Conservation (phyloP, 2,329 filamentous ascomycete species). For the Endoconidiophora laricicola region DNA sequence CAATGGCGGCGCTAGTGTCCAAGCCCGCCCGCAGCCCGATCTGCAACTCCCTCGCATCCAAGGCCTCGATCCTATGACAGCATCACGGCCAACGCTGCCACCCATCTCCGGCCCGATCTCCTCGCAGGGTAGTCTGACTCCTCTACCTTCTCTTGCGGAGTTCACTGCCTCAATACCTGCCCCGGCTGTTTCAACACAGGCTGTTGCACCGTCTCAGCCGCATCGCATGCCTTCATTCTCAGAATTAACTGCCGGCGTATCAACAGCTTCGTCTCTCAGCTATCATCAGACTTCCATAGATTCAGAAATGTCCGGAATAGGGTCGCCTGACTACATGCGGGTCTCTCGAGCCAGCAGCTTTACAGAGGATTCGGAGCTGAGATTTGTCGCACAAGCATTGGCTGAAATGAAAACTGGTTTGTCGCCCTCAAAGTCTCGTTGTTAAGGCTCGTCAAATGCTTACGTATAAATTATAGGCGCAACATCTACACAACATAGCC, state of each 20-base stretch:
- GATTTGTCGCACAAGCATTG: slow-evolving; percentile 11
- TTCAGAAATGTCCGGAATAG: slow-evolving; percentile 11
- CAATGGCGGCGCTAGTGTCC: too few species aligned
- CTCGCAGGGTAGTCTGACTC: not conserved
- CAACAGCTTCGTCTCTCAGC: slow-evolving; percentile 9
- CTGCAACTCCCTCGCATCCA: slow-evolving; percentile 8
- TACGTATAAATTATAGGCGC: not conserved
- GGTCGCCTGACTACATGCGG: slow-evolving; percentile 8
- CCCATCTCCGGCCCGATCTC: not conserved
- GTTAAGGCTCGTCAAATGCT: too few species aligned
- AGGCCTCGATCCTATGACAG: slow-evolving; percentile 4
- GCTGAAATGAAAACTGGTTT: slow-evolving; percentile 13
- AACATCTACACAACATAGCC: slow-evolving; percentile 8
- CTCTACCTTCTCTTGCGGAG: slow-evolving; percentile 7
- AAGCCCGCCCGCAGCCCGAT: not conserved
- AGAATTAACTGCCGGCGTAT: slow-evolving; percentile 4
- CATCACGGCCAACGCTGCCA: not conserved
- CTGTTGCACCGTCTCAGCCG: not conserved
- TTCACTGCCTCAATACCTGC: slow-evolving; percentile 3
- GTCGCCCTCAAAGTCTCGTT: not conserved
- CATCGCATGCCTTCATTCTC: slow-evolving; percentile 8
- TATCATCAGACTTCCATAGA: slow-evolving; percentile 10
- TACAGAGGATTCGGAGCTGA: slow-evolving; percentile 11
- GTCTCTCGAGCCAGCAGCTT: slow-evolving; percentile 11
- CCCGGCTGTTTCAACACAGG: not conserved